Percentiles rank a stretch among this genome's conserved stretches.
Conservation (phyloP, 78 protist genomes). For the Protostelium mycophagum region DNA sequence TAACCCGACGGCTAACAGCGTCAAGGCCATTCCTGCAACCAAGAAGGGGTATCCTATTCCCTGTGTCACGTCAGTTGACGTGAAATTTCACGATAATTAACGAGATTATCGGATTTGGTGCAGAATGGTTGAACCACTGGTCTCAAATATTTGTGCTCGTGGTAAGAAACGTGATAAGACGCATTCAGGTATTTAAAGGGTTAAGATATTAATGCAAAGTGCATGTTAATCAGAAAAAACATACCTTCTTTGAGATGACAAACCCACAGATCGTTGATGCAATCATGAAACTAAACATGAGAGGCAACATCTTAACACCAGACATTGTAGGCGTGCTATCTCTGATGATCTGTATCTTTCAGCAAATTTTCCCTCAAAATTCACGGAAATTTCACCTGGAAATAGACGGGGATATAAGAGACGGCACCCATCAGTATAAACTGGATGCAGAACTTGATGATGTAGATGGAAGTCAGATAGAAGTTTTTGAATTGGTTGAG, state of each 20-base stretch:
- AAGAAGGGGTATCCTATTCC: neutral
- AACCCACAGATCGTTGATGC: slow-evolving; percentile 30
- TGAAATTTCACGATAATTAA: no score
- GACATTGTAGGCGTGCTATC: slow-evolving; percentile 31
- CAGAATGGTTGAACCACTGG: no score
- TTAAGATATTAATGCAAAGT: neutral
- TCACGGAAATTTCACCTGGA: slow-evolving; percentile 21
- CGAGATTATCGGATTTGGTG: no score
- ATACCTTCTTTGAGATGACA: slow-evolving; percentile 9
- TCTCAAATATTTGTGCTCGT: no score
- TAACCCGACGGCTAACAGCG: neutral
- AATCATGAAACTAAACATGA: slow-evolving; percentile 36
- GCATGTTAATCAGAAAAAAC: neutral
- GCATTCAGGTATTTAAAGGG: no score
- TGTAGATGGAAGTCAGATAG: slow-evolving; percentile 11
- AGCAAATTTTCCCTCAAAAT: neutral
- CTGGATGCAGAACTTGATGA: slow-evolving; percentile 20
- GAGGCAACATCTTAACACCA: slow-evolving; percentile 49
- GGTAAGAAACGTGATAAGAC: no score
- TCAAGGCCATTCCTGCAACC: neutral
- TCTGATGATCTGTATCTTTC: slow-evolving; percentile 6
- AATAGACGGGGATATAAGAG: slow-evolving; percentile 53
- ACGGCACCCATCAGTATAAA: slow-evolving; percentile 55
- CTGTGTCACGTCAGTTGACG: no score
- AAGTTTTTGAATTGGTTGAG: slow-evolving; percentile 35